Conservation (phyloP, 768 basidiomycete genomes). For the Sutorius australiensis region DNA sequence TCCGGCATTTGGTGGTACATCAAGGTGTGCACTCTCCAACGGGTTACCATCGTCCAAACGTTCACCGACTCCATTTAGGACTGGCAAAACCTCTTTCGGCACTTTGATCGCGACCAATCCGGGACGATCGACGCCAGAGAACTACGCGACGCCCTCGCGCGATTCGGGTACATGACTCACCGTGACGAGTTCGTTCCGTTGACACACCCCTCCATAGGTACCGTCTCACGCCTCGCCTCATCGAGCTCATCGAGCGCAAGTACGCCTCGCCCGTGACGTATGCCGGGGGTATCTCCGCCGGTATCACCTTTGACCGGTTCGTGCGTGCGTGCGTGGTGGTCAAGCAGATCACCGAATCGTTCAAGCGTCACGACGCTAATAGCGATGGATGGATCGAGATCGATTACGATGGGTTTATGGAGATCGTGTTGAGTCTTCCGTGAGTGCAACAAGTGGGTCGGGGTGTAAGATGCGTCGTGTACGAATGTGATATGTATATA, state of each 20-base stretch:
- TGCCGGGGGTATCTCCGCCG: conserved; percentile 38
- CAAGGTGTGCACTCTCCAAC: conserved; percentile 37
- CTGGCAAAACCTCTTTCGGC: conserved; percentile 81
- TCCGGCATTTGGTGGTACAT: conserved; percentile 79
- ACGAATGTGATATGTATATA: conserved; percentile 1
- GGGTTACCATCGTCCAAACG: background rate
- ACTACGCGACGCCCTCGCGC: conserved; percentile 61
- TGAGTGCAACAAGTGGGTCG: conserved; percentile 18
- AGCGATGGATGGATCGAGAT: conserved; percentile 52
- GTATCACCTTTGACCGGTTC: conserved; percentile 84
- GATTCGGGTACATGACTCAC: conserved; percentile 56
- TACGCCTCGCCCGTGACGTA: conserved; percentile 49
- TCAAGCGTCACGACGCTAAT: conserved; percentile 62
- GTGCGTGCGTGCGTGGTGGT: conserved; percentile 81
- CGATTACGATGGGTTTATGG: conserved; percentile 55
- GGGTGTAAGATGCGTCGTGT: background rate
- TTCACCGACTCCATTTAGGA: conserved; percentile 40
- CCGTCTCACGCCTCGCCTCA: conserved; percentile 62
- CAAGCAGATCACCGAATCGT: conserved; percentile 72
- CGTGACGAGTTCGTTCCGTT: background rate
- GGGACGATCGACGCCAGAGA: conserved; percentile 74
- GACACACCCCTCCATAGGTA: conserved; percentile 37
- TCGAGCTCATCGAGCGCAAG: conserved; percentile 70
- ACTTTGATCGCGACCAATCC: conserved; percentile 81
- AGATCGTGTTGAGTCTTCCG: conserved; percentile 44